Conservation (phyloP, 805 yeast species). For the Kurtzmaniella fragi region DNA sequence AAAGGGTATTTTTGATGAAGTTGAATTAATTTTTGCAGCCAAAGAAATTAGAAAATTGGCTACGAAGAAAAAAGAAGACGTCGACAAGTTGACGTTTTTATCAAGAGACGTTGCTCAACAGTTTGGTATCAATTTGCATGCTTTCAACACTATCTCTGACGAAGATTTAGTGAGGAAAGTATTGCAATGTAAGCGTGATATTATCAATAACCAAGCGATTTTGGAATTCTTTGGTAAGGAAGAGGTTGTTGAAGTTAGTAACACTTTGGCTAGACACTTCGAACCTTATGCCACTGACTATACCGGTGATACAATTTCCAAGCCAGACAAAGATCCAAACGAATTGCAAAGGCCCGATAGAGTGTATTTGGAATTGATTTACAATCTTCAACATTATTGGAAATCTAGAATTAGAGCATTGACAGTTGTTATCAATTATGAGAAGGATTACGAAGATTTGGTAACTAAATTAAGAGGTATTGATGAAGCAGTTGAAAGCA, state of each 20-base stretch:
- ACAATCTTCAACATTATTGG: conserved; percentile 69
- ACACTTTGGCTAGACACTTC: conserved; percentile 48
- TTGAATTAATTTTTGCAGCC: conserved; percentile 57
- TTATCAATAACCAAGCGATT: conserved; percentile 51
- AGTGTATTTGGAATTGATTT: conserved; percentile 61
- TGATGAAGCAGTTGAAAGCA: conserved; percentile 54
- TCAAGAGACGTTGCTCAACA: conserved; percentile 74
- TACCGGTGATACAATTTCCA: conserved; percentile 18
- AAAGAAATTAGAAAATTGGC: conserved; percentile 45
- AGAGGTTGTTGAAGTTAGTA: conserved; percentile 56
- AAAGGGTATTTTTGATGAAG: conserved; percentile 60
- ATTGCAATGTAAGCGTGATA: conserved; percentile 53
- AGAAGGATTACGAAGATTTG: conserved; percentile 62
- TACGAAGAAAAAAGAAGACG: conserved; percentile 36
- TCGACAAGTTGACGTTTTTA: conserved; percentile 49
- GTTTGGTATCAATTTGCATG: conserved; percentile 72
- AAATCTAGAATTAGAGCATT: conserved; percentile 63
- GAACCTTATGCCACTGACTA: conserved; percentile 61
- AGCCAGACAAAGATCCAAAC: conserved; percentile 50
- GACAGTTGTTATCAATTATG: conserved; percentile 49
- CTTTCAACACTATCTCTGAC: conserved; percentile 49
- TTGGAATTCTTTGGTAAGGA: conserved; percentile 67
- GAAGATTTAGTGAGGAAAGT: conserved; percentile 52
- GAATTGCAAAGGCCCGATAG: conserved; percentile 68
- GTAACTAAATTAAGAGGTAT: conserved; percentile 49